phyloP scores from a whole-genome alignment of 2,329 filamentous ascomycete genomes.

The Aspergillus japonicus region DNA sequence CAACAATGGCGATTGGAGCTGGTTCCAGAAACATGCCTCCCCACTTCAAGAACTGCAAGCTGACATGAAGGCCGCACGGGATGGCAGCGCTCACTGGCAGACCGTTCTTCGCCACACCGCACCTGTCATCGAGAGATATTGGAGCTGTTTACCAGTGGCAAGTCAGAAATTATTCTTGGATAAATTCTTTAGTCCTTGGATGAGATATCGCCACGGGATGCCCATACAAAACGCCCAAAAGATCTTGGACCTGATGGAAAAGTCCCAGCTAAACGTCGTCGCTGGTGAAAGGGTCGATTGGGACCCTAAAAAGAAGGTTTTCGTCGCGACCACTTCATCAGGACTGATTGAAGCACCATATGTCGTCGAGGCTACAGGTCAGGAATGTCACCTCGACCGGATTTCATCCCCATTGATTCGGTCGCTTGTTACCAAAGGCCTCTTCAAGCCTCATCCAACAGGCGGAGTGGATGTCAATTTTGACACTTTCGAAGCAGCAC shows the following conservation, averaged over 20 bases:
- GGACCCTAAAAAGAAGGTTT: not conserved
- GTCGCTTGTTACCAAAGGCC: slow-evolving; percentile 6
- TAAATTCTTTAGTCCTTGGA: slow-evolving; percentile 14
- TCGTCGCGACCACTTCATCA: slow-evolving; percentile 2
- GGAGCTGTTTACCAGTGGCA: slow-evolving; percentile 3
- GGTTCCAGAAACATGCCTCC: slow-evolving; percentile 10
- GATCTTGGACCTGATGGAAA: slow-evolving; percentile 6
- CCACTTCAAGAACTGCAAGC: slow-evolving; percentile 2
- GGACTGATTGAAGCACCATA: slow-evolving; percentile 9
- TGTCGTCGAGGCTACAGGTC: slow-evolving; percentile 12
- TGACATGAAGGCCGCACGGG: slow-evolving; percentile 1
- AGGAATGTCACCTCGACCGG: slow-evolving; percentile 8
- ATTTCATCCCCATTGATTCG: slow-evolving; percentile 10
- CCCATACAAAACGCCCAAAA: slow-evolving; percentile 10
- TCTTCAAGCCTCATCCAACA: slow-evolving; percentile 7
- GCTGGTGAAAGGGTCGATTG: slow-evolving; percentile 7
- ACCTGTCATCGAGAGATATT: slow-evolving; percentile 11
- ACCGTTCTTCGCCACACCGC: slow-evolving; percentile 8
- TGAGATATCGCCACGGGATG: slow-evolving; percentile 14
- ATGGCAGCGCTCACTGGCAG: slow-evolving; percentile 5
- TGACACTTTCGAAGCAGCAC: slow-evolving; percentile 7
- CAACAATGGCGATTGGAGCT: slow-evolving; percentile 11
- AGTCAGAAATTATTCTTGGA: slow-evolving; percentile 11
- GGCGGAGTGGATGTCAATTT: slow-evolving; percentile 13
- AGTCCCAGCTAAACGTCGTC: slow-evolving; percentile 6